Conservation (phyloP, 2,329 filamentous ascomycete genomes). For the Pseudocercospora macadamiae region DNA sequence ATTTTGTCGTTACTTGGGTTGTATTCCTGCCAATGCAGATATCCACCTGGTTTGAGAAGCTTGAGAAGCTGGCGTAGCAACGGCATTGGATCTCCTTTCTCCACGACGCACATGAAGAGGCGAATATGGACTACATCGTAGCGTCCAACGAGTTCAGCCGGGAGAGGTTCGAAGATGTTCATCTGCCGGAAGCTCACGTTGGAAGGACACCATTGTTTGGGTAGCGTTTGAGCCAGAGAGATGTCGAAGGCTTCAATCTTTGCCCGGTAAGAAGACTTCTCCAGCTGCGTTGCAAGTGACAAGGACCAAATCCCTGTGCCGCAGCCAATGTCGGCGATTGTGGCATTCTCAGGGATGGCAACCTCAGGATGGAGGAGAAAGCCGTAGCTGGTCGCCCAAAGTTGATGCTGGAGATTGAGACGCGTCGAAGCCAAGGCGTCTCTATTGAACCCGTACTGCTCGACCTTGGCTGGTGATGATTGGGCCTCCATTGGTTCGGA, state of each 20-base stretch:
- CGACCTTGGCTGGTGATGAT: background rate
- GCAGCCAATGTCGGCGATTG: slow-evolving; percentile 27
- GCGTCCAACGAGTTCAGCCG: slow-evolving; percentile 1
- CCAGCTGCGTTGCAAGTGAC: background rate
- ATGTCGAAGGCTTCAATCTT: slow-evolving; percentile 31
- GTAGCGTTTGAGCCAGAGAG: slow-evolving; percentile 23
- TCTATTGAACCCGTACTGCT: slow-evolving; percentile 22
- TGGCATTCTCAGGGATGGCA: slow-evolving; percentile 3
- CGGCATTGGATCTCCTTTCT: slow-evolving; percentile 26
- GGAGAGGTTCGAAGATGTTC: slow-evolving; percentile 21
- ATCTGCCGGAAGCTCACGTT: slow-evolving; percentile 25
- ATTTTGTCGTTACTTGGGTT: slow-evolving; percentile 16
- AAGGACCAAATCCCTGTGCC: slow-evolving; percentile 29
- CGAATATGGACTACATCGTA: slow-evolving; percentile 32
- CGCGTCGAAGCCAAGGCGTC: slow-evolving; percentile 23
- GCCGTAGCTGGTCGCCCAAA: slow-evolving; percentile 34
- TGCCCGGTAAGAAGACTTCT: background rate
- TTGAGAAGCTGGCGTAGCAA: slow-evolving; percentile 24
- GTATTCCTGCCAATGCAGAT: slow-evolving; percentile 32
- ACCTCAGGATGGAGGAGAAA: slow-evolving; percentile 37
- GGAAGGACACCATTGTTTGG: slow-evolving; percentile 20
- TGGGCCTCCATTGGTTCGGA: background rate
- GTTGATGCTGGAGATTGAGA: slow-evolving; percentile 37
- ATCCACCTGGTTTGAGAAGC: slow-evolving; percentile 29
- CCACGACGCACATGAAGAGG: slow-evolving; percentile 24